phyloP scores from a whole-genome alignment of 371 early-diverging fungal species.

The Homolaphlyctis polyrhiza region DNA sequence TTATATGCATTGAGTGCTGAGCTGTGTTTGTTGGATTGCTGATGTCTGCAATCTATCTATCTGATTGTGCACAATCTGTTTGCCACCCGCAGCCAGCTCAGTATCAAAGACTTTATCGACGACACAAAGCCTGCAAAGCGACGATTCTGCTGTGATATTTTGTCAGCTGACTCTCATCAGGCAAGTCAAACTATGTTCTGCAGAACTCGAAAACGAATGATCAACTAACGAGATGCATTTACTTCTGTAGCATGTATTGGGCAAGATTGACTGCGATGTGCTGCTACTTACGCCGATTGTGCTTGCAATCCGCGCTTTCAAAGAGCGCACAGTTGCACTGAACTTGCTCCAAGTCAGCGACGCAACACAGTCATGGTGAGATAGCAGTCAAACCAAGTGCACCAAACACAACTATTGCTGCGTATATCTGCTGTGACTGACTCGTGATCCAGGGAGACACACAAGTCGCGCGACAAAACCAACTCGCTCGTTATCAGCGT shows the following conservation, averaged over 20 bases:
- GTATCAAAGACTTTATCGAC: neutral
- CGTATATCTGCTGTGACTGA: neutral
- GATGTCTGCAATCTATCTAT: neutral
- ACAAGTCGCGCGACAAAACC: conserved; percentile 16
- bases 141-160: neutral
- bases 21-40: neutral
- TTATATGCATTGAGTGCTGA: neutral
- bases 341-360: conserved; percentile 29
- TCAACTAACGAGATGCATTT: neutral
- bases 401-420: neutral
- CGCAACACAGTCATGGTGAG: neutral
- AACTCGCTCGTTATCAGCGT: conserved; percentile 26
- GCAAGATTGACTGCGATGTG: conserved; percentile 37
- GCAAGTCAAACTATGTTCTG: too few relatives aligned
- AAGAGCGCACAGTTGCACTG: conserved; percentile 37
- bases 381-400: neutral
- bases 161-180: neutral
- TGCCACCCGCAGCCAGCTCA: conserved; percentile 3
- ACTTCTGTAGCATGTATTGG: too few relatives aligned
- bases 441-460: conserved; percentile 1
- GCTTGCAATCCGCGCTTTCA: conserved; percentile 36
- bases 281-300: conserved; percentile 33
- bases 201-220: too few relatives aligned
- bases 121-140: neutral
- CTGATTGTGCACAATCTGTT: too few relatives aligned